Evolutionary conservation across 805 yeast genomes (phyloP), one percentile per base, ranked within the genome.

Genomic region (Yamadazyma olivae): DNA sequence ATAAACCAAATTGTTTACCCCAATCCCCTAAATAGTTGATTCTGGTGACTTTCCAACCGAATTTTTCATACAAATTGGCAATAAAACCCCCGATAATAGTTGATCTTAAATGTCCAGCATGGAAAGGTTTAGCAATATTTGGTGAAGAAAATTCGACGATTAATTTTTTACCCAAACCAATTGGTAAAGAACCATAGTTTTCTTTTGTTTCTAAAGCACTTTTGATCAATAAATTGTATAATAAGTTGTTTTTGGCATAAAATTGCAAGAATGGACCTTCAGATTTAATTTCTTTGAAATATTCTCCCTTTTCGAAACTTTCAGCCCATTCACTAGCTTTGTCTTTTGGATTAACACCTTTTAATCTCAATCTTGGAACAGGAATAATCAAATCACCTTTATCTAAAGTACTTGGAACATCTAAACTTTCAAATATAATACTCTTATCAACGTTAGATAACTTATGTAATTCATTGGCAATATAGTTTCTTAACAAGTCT

Each of bases 121-220:
- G 99, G 83, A 93, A 93, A 9, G 99, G 99, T 67, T 93, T 93
- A 47, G 99, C 99, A 55, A 93, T 91, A 64, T 93, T 93, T 46
- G 99, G 99, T 23, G 98, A 90, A 2, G 96, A 87, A 55, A 93
- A 93, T 63, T 93, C 99, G 50, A 93, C 74, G 30, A 89, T 52
- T 13, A 84, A 72, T 44, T 71, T 82, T 66, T 88, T 83, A 67
- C 88, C 83, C 27, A 64, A 63, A 39, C 93, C 96, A 37, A 85
- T 51, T 32, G 89, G 86, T 49, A 81, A 69, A 30, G 79, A 64
- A 48, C 99, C 99, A 59, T 77, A 93, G 26, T 71, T 64, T 22
- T 69, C 64, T 38, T 70, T 71, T 60, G 83, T 74, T 33, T 67
- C 65, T 49, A 90, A 73, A 28, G 82, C 67, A 52, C 83, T 90